These are phyloP conservation scores for Torrubiellomyces zombiae DNA, from an alignment of 2,329 filamentous ascomycete species.

Conservation along the genomic window DNA sequence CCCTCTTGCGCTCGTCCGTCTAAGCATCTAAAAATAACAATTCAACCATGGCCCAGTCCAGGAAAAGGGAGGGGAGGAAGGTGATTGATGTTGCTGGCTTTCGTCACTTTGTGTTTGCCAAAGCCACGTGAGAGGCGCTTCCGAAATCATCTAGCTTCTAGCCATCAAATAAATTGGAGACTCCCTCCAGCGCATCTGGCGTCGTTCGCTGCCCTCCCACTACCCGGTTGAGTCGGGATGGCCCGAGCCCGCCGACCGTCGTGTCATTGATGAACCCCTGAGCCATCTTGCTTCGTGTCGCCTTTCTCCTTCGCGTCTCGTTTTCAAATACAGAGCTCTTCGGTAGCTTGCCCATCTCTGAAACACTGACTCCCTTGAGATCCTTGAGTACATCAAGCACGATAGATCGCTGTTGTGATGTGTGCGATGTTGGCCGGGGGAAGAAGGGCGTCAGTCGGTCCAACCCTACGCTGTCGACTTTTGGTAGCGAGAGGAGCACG, in stretches of 20 bases:
- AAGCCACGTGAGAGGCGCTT: too few species aligned
- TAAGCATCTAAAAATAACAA: not conserved
- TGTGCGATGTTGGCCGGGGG: slow-evolving; percentile 37
- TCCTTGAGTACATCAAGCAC: slow-evolving; percentile 75
- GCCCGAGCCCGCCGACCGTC: slow-evolving; percentile 13
- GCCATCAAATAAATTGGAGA: slow-evolving; percentile 33
- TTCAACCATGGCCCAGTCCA: too few species aligned
- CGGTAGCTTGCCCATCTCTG: slow-evolving; percentile 75
- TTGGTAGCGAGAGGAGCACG: slow-evolving; percentile 66
- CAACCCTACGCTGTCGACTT: slow-evolving; percentile 53
- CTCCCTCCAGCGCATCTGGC: slow-evolving; percentile 36
- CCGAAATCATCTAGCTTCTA: slow-evolving; percentile 6
- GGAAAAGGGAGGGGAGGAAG: too few species aligned
- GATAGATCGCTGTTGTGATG: slow-evolving; percentile 64
- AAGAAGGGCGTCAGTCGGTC: slow-evolving; percentile 46
- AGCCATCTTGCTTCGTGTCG: slow-evolving; percentile 33
- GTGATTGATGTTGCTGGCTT: slow-evolving; percentile 1
- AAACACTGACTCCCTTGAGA: slow-evolving; percentile 78
- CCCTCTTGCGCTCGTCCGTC: not conserved
- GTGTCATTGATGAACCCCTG: slow-evolving; percentile 48
- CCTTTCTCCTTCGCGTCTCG: slow-evolving; percentile 11
- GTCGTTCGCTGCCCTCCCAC: slow-evolving; percentile 17
- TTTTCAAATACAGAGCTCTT: slow-evolving; percentile 27
- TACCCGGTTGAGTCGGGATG: slow-evolving; percentile 12
- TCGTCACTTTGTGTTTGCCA: too few species aligned